Evolutionary conservation across 1,284 basidiomycete genomes (phyloP).

Genomic region (Taiwanofungus camphoratus): DNA sequence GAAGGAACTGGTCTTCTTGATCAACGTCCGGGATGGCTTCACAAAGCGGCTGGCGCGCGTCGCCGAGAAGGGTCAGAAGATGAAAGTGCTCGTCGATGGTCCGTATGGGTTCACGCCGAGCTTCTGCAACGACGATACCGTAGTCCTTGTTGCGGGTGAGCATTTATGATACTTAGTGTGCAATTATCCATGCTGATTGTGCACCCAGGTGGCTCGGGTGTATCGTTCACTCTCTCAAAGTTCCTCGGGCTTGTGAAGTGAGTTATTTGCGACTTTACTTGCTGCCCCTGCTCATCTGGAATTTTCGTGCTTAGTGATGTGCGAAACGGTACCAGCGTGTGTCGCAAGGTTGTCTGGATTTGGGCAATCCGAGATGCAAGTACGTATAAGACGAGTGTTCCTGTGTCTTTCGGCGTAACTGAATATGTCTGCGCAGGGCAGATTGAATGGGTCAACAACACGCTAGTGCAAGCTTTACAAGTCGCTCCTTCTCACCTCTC

Average conservation of each 20-base stretch:
- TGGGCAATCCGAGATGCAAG: slow-evolving; percentile 40
- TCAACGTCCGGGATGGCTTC: slow-evolving; percentile 45
- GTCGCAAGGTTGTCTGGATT: slow-evolving; percentile 34
- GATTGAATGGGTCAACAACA: slow-evolving; percentile 36
- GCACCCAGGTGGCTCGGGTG: slow-evolving; percentile 40
- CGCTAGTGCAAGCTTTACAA: slow-evolving; percentile 28
- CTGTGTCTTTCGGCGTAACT: background rate
- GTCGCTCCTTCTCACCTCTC: slow-evolving; percentile 25
- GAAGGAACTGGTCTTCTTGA: slow-evolving; percentile 45
- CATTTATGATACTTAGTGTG: background rate
- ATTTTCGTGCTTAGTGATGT: slow-evolving; percentile 17
- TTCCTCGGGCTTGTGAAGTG: slow-evolving; percentile 39
- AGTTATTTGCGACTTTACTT: slow-evolving; percentile 7
- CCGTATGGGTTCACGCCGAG: slow-evolving; percentile 47
- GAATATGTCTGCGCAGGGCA: slow-evolving; percentile 26
- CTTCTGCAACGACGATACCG: slow-evolving; percentile 36
- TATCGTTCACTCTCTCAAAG: slow-evolving; percentile 45
- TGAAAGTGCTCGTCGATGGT: slow-evolving; percentile 45
- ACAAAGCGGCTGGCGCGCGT: slow-evolving; percentile 37
- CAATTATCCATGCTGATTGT: background rate
- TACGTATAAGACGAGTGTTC: slow-evolving; percentile 19
- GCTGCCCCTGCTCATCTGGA: background rate
- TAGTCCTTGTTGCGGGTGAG: slow-evolving; percentile 46
- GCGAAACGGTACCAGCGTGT: slow-evolving; percentile 24
- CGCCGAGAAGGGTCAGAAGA: slow-evolving; percentile 25